Evolutionary conservation across 139 green algal genomes (phyloP), one percentile per base, ranked within the genome.

Genomic region (Closterium sp.): DNA sequence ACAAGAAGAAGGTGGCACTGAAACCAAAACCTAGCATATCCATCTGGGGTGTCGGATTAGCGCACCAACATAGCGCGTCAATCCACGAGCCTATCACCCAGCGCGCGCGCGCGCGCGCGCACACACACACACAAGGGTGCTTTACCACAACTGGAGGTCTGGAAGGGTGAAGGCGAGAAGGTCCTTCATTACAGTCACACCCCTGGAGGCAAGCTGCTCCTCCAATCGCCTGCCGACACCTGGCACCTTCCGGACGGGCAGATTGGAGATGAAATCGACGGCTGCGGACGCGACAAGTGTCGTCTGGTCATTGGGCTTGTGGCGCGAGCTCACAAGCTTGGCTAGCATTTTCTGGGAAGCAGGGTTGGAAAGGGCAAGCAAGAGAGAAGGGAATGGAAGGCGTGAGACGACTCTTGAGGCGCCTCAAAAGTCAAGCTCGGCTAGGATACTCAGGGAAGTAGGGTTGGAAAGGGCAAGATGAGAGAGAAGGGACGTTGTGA

Each of bases 141-240:
- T 5, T 50, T 90, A 90, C 88, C 70, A 31, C 10, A 19, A 31
- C 88, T 90, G 88, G 27, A 90, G 28, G 4, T 30, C 28, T 31
- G 87, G 88, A n/a, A 90, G 30, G 9, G 88, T 21, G 70, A 90
- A 90, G 62, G 62, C 5, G n/a, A n/a, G n/a, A 17, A 90, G 28
- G 28, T 29, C 38, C 88, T 62, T 62, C 38, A 90, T 31, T 90
- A 19, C 29, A 30, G 62, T 62, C 9, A 31, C 88, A 30, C n/a
- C n/a, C 29, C 62, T 87, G 9, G n/a, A 30, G n/a, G 62, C 70
- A 19, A 90, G 30, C 62, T 86, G n/a, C 70, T 31, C 88, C 70
- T 90, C 88, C 88, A 90, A 22, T 90, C 88, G 88, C 27, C 70
- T 29, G 28, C 88, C 88, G 29, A 90, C 88, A 90, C 88, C 88